Base-by-base conservation (phyloP, 257 asterid genomes). In the Solanum bulbocastanum region DNA sequence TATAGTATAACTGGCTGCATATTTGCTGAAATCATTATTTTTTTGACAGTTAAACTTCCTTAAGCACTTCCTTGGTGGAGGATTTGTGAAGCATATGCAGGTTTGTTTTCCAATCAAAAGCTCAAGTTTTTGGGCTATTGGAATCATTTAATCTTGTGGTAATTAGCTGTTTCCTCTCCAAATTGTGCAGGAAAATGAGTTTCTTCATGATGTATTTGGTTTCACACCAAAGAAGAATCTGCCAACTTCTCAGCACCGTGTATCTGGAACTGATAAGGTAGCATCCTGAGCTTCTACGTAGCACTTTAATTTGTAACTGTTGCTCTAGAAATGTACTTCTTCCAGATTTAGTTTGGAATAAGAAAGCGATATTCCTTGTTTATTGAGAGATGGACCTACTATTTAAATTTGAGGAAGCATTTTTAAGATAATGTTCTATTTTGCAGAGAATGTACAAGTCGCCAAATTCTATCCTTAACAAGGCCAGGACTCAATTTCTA, bases 51-150 rank as follows among this genome's bases (percentile, higher is more conserved):
- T 97, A 87, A 95, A 94, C 91, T 97, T 97, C 90, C 83, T 97
- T 89, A 97, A 94, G 89, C 99, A 88, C 89, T 97, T 97, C 88
- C 99, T 97, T 83, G 98, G 99, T 71, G 98, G 98, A 84, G 99
- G 99, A 88, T 97, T 96, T 85, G 98, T 94, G 90, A 97, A 94
- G 95, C 99, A 97, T 88, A 94, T 95, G 98, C 98, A 92, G 99
- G 99, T 96, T 9, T 32, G 76, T 73, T 72, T 83, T 82, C 81
- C 81, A 9, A 79, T 14, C 85, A 62, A 25, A 87, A 23, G 30
- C 49, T 32, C 84, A 13, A 33, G 72, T 74, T 30, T 71, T 44
- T 79, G 66, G 25, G 25, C 44, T 33, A 5, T 35, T 15, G 30
- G 60, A 18, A 27, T 49, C 78, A 46, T 86, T n/a, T 46, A 69